phyloP scores from a whole-genome alignment of 495 filamentous ascomycete genomes.

The Penicillium chermesinum region DNA sequence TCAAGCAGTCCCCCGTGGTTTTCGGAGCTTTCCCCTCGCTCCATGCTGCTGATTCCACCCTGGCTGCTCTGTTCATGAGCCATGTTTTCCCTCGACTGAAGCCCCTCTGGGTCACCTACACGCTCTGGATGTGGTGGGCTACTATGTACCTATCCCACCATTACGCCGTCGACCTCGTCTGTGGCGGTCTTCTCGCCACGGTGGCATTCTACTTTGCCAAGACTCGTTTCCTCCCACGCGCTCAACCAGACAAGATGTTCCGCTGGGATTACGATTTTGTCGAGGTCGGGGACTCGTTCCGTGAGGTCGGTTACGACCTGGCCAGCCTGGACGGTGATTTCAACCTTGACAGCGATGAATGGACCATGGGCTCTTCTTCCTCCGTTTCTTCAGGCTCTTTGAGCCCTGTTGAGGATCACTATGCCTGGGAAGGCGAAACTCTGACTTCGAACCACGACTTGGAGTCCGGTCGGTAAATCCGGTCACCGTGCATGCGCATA shows the following conservation, averaged over 20 bases:
- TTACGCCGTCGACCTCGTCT: slow-evolving; percentile 89
- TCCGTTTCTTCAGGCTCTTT: slow-evolving; percentile 59
- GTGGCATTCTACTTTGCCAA: slow-evolving; percentile 74
- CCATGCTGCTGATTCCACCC: slow-evolving; percentile 77
- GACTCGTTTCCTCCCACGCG: slow-evolving; percentile 71
- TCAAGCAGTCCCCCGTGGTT: slow-evolving; percentile 82
- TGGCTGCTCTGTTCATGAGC: slow-evolving; percentile 90
- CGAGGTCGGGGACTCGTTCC: slow-evolving; percentile 62
- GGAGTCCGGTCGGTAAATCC: slow-evolving; percentile 40
- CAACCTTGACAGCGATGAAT: slow-evolving; percentile 62
- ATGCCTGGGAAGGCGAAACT: slow-evolving; percentile 60
- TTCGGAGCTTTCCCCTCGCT: slow-evolving; percentile 93
- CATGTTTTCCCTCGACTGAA: slow-evolving; percentile 78
- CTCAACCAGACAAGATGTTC: slow-evolving; percentile 75
- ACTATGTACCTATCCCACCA: slow-evolving; percentile 97
- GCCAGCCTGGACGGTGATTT: slow-evolving; percentile 52
- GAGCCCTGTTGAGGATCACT: slow-evolving; percentile 57
- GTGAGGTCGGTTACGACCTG: slow-evolving; percentile 52
- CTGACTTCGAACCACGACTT: slow-evolving; percentile 51
- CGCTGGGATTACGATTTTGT: slow-evolving; percentile 96
- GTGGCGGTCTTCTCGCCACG: slow-evolving; percentile 75
- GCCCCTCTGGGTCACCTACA: slow-evolving; percentile 73
- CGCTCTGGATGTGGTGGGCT: slow-evolving; percentile 95
- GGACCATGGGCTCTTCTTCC: slow-evolving; percentile 69
- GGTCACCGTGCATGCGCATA: slow-evolving; percentile 23